phyloP scores from a whole-genome alignment of 2,329 filamentous ascomycete genomes.

The Colletotrichum incanum region DNA sequence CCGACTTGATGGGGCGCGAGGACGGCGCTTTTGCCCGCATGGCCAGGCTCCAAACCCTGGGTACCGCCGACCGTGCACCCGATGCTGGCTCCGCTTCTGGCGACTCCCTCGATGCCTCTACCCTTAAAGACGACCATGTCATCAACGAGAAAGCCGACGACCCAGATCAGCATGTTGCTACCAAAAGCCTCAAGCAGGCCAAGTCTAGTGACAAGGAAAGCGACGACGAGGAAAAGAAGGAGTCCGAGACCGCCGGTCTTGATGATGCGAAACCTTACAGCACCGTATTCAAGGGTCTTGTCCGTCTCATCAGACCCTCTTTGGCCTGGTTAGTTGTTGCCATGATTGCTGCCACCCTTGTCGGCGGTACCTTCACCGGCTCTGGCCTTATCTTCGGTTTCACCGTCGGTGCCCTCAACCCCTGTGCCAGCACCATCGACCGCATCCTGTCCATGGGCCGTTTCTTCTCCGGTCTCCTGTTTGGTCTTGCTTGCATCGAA shows the following conservation, averaged over 20 bases:
- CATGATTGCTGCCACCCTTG: slow-evolving; percentile 65
- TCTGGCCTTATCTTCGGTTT: slow-evolving; percentile 74
- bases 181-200: slow-evolving; percentile 19
- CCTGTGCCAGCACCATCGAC: slow-evolving; percentile 63
- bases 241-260: slow-evolving; percentile 24
- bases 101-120: slow-evolving; percentile 42
- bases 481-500: slow-evolving; percentile 72
- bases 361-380: slow-evolving; percentile 71
- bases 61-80: slow-evolving; percentile 35
- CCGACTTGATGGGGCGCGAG: slow-evolving; percentile 67
- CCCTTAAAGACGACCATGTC: slow-evolving; percentile 36
- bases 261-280: slow-evolving; percentile 44
- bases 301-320: slow-evolving; percentile 53
- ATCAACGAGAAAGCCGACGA: slow-evolving; percentile 30
- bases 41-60: slow-evolving; percentile 47
- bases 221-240: slow-evolving; percentile 22
- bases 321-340: slow-evolving; percentile 59
- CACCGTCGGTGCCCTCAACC: slow-evolving; percentile 70
- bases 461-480: slow-evolving; percentile 72
- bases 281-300: slow-evolving; percentile 42
- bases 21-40: slow-evolving; percentile 53
- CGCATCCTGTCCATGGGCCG: slow-evolving; percentile 65
- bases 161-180: slow-evolving; percentile 9
- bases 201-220: slow-evolving; percentile 16
- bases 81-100: slow-evolving; percentile 42